Conservation (phyloP, 257 asterid species). For the Fraxinus pennsylvanica region DNA sequence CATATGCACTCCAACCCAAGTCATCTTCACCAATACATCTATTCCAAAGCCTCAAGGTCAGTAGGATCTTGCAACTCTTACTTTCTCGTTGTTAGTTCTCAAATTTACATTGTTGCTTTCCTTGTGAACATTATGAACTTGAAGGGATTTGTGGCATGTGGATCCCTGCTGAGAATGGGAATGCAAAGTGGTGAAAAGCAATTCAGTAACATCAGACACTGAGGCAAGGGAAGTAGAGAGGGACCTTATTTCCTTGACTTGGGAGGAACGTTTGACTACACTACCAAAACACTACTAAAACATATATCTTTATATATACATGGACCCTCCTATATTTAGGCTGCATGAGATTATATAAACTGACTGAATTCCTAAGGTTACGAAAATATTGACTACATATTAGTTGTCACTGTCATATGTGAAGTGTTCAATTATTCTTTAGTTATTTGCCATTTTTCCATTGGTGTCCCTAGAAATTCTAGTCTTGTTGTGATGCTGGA, state of each 20-base stretch:
- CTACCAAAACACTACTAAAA: background rate
- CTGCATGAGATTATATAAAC: background rate
- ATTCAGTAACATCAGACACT: background rate
- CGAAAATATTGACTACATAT: background rate
- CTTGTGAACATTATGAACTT: background rate
- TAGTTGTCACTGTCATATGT: background rate
- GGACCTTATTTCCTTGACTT: background rate
- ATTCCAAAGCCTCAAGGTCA: slow-evolving; percentile 94
- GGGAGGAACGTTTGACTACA: background rate
- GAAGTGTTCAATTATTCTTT: background rate
- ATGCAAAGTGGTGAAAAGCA: background rate
- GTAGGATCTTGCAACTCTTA: slow-evolving; percentile 12
- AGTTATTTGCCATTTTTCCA: background rate
- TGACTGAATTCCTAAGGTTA: background rate
- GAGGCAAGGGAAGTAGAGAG: background rate
- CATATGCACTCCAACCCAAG: slow-evolving; percentile 81
- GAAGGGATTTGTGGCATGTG: background rate
- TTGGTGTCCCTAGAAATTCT: background rate
- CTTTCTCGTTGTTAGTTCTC: background rate
- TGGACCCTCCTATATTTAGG: background rate
- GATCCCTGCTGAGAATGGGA: background rate
- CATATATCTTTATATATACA: background rate
- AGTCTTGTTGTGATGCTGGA: background rate
- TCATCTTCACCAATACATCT: slow-evolving; percentile 74
- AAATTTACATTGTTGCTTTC: background rate